Percentiles rank a stretch among this genome's conserved stretches.
phyloP scores from a whole-genome alignment of 2,329 filamentous ascomycete genomes.

The Aspergillus clavatus region DNA sequence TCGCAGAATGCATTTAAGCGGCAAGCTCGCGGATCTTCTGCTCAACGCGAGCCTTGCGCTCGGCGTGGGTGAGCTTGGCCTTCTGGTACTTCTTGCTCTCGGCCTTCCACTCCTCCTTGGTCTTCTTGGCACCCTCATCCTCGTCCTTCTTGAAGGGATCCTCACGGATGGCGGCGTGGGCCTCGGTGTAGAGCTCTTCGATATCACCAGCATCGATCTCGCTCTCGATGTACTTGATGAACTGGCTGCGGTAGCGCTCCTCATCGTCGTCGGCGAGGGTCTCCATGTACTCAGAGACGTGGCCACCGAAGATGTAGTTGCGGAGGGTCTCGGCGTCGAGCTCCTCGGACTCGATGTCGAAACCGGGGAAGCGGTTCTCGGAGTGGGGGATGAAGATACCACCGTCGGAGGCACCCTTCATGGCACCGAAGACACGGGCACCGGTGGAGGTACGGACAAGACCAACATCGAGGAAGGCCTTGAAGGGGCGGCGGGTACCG shows the following conservation, averaged over 20 bases:
- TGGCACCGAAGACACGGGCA: constrained; percentile 97
- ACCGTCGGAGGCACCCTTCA: constrained; percentile 99
- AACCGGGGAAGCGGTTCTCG: constrained; percentile 99
- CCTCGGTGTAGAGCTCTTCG: constrained; percentile 93
- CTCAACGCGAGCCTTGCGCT: constrained; percentile 81
- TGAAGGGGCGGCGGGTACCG: constrained; percentile 91
- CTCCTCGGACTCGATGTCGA: constrained; percentile 95
- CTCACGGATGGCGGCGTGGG: constrained; percentile 94
- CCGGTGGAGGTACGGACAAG: constrained; percentile 95
- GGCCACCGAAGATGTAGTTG: constrained; percentile 98
- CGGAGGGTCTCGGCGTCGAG: constrained; percentile 93
- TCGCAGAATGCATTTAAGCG: constrained; percentile 31
- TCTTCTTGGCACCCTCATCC: constrained; percentile 76
- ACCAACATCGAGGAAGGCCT: constrained; percentile 97
- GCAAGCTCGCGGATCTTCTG: constrained; percentile 80
- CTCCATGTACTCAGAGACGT: constrained; percentile 99
- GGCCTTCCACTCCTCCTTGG: constrained; percentile 93
- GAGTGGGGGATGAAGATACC: constrained; percentile 96
- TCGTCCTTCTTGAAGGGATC: constrained; percentile 94
- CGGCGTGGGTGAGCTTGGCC: constrained; percentile 71
- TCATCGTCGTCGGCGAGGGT: constrained; percentile 98
- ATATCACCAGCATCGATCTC: constrained; percentile 94
- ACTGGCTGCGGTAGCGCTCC: constrained; percentile 99
- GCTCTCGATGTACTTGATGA: constrained; percentile 95
- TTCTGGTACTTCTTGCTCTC: constrained; percentile 87